Evolutionary conservation across 371 early-diverging fungal species (phyloP).

Genomic region (Mucor sp.): DNA sequence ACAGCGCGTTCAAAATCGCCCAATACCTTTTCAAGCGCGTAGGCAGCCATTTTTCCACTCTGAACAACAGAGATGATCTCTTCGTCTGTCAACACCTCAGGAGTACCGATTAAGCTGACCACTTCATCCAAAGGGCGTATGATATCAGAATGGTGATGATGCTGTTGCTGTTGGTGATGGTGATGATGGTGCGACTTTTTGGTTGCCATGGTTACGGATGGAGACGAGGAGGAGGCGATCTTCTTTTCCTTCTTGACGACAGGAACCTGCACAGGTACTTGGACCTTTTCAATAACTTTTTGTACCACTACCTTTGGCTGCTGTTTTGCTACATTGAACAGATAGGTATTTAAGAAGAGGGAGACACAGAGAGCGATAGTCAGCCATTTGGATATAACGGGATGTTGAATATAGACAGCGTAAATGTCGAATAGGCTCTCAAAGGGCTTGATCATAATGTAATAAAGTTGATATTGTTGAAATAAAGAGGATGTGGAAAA

Average conservation of each 20-base stretch:
- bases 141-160: neutral
- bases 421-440: slow-evolving; percentile 26
- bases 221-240: neutral
- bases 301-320: neutral
- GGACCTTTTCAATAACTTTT: slow-evolving; percentile 3
- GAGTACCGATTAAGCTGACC: neutral
- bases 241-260: neutral
- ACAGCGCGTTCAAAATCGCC: slow-evolving; percentile 84
- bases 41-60: slow-evolving; percentile 73
- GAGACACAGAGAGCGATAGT: slow-evolving; percentile 55
- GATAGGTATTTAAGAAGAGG: slow-evolving; percentile 62
- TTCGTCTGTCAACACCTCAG: slow-evolving; percentile 54
- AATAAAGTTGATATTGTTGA: neutral
- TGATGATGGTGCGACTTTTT: neutral
- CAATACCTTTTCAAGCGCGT: slow-evolving; percentile 85
- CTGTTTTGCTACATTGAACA: slow-evolving; percentile 58
- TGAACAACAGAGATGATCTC: slow-evolving; percentile 77
- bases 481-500: neutral
- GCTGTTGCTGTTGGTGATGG: neutral
- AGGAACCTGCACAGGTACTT: slow-evolving; percentile 8
- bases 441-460: neutral
- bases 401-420: slow-evolving; percentile 59
- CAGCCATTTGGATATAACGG: slow-evolving; percentile 64
- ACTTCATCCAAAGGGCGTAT: neutral
- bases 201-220: neutral